Base-by-base conservation (phyloP, 1,284 basidiomycete genomes). In the Naganishia albida region DNA sequence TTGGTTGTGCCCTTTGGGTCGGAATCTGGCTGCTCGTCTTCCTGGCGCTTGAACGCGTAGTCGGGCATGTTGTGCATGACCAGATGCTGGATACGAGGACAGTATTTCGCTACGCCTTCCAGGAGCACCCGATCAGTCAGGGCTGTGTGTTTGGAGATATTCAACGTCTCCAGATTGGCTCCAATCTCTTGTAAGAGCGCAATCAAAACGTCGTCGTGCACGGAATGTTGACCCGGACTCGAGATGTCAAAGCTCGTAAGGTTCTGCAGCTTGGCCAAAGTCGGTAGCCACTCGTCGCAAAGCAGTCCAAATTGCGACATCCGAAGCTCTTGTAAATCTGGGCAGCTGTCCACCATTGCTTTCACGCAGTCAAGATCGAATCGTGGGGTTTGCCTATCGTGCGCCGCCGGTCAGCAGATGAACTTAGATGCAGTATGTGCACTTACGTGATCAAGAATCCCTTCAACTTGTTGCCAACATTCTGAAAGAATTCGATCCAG, bases 221-320 rank as follows among this genome's bases (percentile, higher is more conserved):
- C 73, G n/a, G 78, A 77, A 6, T 72, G 48, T 3, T 71, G 70
- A 2, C 75, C 76, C 13, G 79, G 77, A 13, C 77, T 72, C 48
- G 69, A 78, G 67, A 73, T 69, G 68, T 72, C 78, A 69, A 80
- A 71, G 26, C 56, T 59, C 23, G 65, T 67, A 34, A 80, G 71
- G 13, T 74, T 69, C 40, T 69, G 71, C 23, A 79, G 70, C 26
- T 77, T 75, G 39, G 82, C 80, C 46, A 93, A 75, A 26, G 82
- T 76, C 2, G 77, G 77, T 6, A 91, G 78, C 72, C 89, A 90
- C 0, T 80, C 81, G 70, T 90, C 87, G 62, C 83, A 75, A 64
- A 96, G 78, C 70, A 85, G 81, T 7, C 89, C 92, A 40, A 97
- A 81, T 73, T 96, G 90, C 62, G 86, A 85, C 40, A 99, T 81